A percentile compares a stretch with the other conserved stretches of the same genome.
Conservation (phyloP, 768 basidiomycete species). For the Hygrophoropsis aurantiaca region DNA sequence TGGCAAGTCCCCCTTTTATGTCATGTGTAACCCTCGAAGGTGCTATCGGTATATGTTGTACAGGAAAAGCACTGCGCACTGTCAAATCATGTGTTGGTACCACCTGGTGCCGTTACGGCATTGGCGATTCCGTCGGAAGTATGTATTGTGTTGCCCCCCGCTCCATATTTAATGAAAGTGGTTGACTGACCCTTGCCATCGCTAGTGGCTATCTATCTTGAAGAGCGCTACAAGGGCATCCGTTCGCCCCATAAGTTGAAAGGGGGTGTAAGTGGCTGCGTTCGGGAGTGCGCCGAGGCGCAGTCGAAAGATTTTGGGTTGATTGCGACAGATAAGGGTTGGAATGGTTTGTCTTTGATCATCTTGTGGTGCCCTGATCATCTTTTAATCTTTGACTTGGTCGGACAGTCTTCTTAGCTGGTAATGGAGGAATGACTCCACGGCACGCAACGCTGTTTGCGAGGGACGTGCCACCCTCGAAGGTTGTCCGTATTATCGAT, state of each 20-base stretch:
- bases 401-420: conserved; percentile 56
- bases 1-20: conserved; percentile 38
- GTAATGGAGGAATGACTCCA: conserved; percentile 66
- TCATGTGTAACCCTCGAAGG: not conserved
- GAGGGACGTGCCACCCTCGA: conserved; percentile 63
- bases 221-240: conserved; percentile 72
- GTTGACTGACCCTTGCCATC: not conserved
- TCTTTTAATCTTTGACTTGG: not conserved
- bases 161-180: not conserved
- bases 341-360: conserved; percentile 47
- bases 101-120: conserved; percentile 68
- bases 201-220: conserved; percentile 62
- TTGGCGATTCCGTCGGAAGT: conserved; percentile 72
- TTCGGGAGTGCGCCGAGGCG: conserved; percentile 77
- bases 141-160: conserved; percentile 5
- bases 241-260: conserved; percentile 74
- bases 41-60: not conserved
- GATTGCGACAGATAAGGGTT: conserved; percentile 79
- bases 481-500: conserved; percentile 61
- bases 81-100: conserved; percentile 81
- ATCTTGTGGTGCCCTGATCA: not conserved
- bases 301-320: conserved; percentile 75
- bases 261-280: conserved; percentile 74
- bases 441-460: conserved; percentile 67
- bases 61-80: conserved; percentile 56